These are phyloP conservation scores for Laguncularia racemosa DNA, from an alignment of 345 rosid genomes.

Conservation along the genomic window DNA sequence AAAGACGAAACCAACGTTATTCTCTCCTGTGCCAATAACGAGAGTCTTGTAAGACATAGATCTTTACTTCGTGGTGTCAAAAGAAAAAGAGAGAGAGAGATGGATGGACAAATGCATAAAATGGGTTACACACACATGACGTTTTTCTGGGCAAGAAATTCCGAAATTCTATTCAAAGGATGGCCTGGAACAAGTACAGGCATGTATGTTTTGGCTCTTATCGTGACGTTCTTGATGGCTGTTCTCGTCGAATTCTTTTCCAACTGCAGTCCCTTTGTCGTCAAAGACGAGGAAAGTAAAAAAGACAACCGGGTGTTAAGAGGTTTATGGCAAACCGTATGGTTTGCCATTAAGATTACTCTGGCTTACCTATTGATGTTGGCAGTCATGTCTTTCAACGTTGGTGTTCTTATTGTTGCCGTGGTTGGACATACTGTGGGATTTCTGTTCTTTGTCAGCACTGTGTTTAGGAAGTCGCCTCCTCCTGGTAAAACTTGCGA, in stretches of 20 bases:
- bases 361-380: slow-evolving; percentile 29
- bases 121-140: slow-evolving; percentile 24
- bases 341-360: slow-evolving; percentile 14
- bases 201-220: slow-evolving; percentile 30
- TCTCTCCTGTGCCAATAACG: too few species aligned
- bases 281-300: neutral
- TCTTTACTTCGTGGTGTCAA: too few species aligned
- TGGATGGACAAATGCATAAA: slow-evolving; percentile 11
- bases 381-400: slow-evolving; percentile 27
- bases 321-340: slow-evolving; percentile 5
- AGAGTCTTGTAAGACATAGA: too few species aligned
- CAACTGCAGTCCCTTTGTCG: slow-evolving; percentile 2
- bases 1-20: too few species aligned
- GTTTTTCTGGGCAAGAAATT: slow-evolving; percentile 33
- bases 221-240: slow-evolving; percentile 22
- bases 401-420: slow-evolving; percentile 17
- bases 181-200: slow-evolving; percentile 28
- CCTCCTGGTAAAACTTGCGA: neutral
- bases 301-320: slow-evolving; percentile 1
- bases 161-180: slow-evolving; percentile 28
- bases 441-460: slow-evolving; percentile 21
- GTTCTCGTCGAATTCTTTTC: slow-evolving; percentile 27
- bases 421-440: slow-evolving; percentile 21
- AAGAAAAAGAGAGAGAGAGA: slow-evolving; percentile 7
- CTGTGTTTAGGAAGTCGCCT: slow-evolving; percentile 13